Evolutionary conservation across 2,329 filamentous ascomycete species (phyloP).

Genomic region (Podosphaera fusca): DNA sequence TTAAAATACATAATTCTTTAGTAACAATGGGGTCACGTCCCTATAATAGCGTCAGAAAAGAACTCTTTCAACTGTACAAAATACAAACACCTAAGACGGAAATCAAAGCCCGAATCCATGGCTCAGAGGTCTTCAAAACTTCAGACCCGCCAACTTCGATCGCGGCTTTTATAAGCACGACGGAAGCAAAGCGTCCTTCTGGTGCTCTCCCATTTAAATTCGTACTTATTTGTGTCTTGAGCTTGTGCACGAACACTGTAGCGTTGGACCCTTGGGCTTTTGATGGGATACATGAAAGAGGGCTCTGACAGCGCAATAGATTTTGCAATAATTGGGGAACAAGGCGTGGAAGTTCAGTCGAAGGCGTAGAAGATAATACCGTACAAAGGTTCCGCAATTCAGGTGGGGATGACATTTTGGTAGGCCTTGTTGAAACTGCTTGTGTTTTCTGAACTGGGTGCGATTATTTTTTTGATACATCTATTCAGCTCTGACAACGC

Average conservation of each 20-base stretch:
- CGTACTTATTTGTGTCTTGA: conserved; percentile 55
- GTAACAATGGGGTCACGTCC: conserved; percentile 55
- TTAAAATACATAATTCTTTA: conserved; percentile 55
- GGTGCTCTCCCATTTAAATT: conserved; percentile 54
- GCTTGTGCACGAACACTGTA: conserved; percentile 52
- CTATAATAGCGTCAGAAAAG: conserved; percentile 19
- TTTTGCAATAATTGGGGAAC: conserved; percentile 44
- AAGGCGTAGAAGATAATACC: conserved; percentile 46
- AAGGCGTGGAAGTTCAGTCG: conserved; percentile 50
- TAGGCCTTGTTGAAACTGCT: neutral
- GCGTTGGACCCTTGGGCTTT: conserved; percentile 40
- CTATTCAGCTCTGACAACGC: neutral
- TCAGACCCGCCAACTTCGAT: conserved; percentile 74
- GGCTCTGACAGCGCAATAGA: conserved; percentile 29
- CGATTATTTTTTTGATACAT: no score
- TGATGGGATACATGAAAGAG: conserved; percentile 38
- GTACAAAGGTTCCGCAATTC: conserved; percentile 43
- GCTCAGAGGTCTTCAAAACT: conserved; percentile 44
- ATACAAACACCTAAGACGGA: conserved; percentile 40
- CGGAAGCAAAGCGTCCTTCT: conserved; percentile 55
- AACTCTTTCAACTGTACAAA: neutral
- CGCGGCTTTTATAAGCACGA: conserved; percentile 56
- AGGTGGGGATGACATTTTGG: conserved; percentile 20
- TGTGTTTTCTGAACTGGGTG: neutral
- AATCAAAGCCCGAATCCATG: conserved; percentile 60